Base-by-base conservation (phyloP, 2,329 filamentous ascomycete species). In the Xylogone sp. region DNA sequence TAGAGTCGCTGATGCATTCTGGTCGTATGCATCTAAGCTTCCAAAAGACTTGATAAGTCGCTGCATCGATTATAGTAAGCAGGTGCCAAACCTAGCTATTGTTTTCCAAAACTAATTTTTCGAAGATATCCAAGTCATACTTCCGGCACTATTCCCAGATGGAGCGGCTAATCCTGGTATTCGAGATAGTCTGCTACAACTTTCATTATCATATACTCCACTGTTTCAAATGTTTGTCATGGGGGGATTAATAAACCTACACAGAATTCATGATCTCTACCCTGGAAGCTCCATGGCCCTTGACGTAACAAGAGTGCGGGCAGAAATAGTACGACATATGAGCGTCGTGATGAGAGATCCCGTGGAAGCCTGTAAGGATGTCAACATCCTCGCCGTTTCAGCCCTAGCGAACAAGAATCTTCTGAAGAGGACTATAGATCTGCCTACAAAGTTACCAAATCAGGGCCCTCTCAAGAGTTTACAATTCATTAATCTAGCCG, bases 111-210 rank as follows among this genome's bases (percentile, higher is more conserved):
- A 16, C 45, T 47, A 47, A 47, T 21, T 31, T 22, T 12, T 7
- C 18, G 12, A 34, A 47, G 45, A 47, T 47, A 24, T 24, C 29
- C 45, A 34, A 31, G 45, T 47, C 24, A 47, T 47, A 10, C 45
- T 47, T 16, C 45, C 45, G 8, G 27, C 45, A 18, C 13, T 47
- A 31, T 47, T 47, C n/a, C 45, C 45, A 6, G 45, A 31, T 47
- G 45, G 13, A 16, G n/a, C 24, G 10, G 27, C 19, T 4, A 31
- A 20, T 21, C 34, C 18, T 2, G 10, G 3, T 13, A 20, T 34
- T 13, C n/a, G 45, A 47, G 29, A 4, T 18, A 34, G 34, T 13
- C 13, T 47, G 45, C 18, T 47, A 34, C 22, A 31, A 13, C 45
- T 47, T 21, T 47, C 45, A 39, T 3, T 47, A 3, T 8, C 18